Conservation (phyloP, 2,329 filamentous ascomycete species). For the Graphium sp. region DNA sequence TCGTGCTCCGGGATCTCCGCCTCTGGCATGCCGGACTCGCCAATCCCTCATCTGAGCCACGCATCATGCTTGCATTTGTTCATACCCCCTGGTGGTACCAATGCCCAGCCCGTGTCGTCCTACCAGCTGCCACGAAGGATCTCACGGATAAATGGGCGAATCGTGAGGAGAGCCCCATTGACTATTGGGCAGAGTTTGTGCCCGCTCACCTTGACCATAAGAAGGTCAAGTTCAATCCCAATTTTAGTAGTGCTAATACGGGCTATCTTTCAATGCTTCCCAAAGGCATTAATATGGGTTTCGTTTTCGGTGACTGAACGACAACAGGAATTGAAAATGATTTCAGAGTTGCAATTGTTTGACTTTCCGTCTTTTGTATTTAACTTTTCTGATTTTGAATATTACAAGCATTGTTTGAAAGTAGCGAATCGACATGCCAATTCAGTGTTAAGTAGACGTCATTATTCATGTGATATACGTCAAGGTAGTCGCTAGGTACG, state of each 20-base stretch:
- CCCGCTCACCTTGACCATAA: constrained; percentile 9
- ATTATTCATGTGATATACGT: no score
- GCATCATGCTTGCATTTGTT: constrained; percentile 10
- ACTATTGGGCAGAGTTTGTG: constrained; percentile 8
- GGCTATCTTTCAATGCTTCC: constrained; percentile 8
- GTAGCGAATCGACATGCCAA: no score
- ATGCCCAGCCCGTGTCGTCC: constrained; percentile 6
- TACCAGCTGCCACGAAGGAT: constrained; percentile 3
- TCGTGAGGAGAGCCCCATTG: constrained; percentile 2
- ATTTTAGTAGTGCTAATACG: constrained; percentile 10
- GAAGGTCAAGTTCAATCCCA: constrained; percentile 11
- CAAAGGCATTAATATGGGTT: constrained; percentile 4
- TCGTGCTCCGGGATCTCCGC: constrained; percentile 7
- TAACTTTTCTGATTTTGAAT: no score
- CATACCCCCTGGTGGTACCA: constrained; percentile 6
- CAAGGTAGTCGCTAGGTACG: no score
- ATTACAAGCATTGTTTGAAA: no score
- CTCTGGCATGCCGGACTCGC: constrained; percentile 9
- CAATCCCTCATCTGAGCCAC: constrained; percentile 5
- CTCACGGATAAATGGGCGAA: constrained; percentile 3
- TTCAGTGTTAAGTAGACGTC: no score
- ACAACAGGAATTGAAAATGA: no score
- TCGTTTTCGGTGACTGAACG: no score
- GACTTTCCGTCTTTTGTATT: no score
- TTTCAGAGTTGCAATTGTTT: no score